Base-by-base conservation (phyloP, 2,329 filamentous ascomycete genomes). In the Gnomoniopsis smithogilvyi region DNA sequence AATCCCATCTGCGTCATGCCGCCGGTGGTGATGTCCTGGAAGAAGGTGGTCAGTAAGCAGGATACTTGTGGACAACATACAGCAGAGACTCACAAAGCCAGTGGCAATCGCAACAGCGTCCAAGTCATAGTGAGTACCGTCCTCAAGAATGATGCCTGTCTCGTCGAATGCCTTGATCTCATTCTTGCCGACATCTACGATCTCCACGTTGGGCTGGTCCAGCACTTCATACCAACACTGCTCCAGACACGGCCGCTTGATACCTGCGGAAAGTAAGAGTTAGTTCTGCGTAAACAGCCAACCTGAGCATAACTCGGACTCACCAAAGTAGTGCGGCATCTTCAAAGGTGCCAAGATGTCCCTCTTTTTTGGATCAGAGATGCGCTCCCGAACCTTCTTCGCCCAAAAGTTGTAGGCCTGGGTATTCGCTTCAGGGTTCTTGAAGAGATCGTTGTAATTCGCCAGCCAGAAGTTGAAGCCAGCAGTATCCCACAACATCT, bases 401-500 rank as follows among this genome's bases (percentile, higher is more conserved):
- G 72, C 73, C 80, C 83, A 86, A 67, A 85, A 85, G 2, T 78
- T 70, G 65, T 85, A 86, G 0, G 76, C 72, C 55, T 77, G 74
- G n/a, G 74, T 67, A 65, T 86, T 87, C 2, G 80, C 79, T 15
- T 79, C 73, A 0, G 69, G 46, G 30, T 75, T 70, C 19, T 70
- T 67, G 4, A 85, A 62, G 52, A 76, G 74, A 56, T 88, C 84
- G 55, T 78, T 78, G 72, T 85, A 87, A 2, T 74, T 67, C 0
- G 72, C 72, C 2, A 85, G 72, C 81, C 82, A 84, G 68, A 75
- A 83, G 1, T 72, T 72, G 69, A 86, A 86, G 0, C 83, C 84
- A 2, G 83, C 84, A 0, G 75, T 68, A 2, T 71, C 54, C 77
- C 79, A 86, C 10, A 80, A 67, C 3, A 72, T 62, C 60, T 85